phyloP scores from a whole-genome alignment of 352 stramenopile species.

The Globisporangium iwayamae region DNA sequence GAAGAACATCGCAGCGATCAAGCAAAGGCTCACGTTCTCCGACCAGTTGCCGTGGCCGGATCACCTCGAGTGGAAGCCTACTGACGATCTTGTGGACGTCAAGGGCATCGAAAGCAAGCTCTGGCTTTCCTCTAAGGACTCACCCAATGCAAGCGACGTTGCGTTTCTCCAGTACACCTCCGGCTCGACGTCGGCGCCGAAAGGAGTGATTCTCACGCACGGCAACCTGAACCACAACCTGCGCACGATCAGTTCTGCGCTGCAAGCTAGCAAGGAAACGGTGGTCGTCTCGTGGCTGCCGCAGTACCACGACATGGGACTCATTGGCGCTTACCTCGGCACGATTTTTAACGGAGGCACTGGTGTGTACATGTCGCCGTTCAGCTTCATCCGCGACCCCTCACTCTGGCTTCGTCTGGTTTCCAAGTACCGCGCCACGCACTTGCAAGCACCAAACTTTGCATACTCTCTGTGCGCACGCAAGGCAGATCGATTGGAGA shows the following conservation, averaged over 20 bases:
- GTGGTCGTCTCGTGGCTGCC: slow-evolving; percentile 98
- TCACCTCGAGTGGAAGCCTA: slow-evolving; percentile 84
- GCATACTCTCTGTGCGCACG: slow-evolving; percentile 95
- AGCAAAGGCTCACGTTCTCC: slow-evolving; percentile 79
- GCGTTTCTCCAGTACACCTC: slow-evolving; percentile 99
- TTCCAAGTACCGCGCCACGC: slow-evolving; percentile 89
- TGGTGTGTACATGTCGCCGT: slow-evolving; percentile 97
- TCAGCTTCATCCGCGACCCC: slow-evolving; percentile 97
- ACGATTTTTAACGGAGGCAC: slow-evolving; percentile 84
- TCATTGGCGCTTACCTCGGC: slow-evolving; percentile 94
- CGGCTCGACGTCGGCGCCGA: slow-evolving; percentile 96
- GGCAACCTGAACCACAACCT: slow-evolving; percentile 97
- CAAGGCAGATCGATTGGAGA: slow-evolving; percentile 83
- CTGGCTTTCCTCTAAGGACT: slow-evolving; percentile 34
- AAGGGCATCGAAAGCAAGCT: slow-evolving; percentile 40
- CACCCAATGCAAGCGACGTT: slow-evolving; percentile 50
- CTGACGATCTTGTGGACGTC: slow-evolving; percentile 60
- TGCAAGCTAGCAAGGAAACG: slow-evolving; percentile 88
- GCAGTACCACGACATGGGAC: slow-evolving; percentile 99
- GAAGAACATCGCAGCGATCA: slow-evolving; percentile 90
- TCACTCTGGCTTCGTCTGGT: slow-evolving; percentile 94
- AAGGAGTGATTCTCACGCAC: slow-evolving; percentile 98
- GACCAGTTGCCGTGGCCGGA: slow-evolving; percentile 78
- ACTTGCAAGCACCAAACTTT: slow-evolving; percentile 99
- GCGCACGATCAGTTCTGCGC: slow-evolving; percentile 90